A percentile compares a stretch with the other conserved stretches of the same genome.
These are phyloP conservation scores for Hypoxylon rubiginosum DNA, from an alignment of 2,329 filamentous ascomycete species.

Conservation along the genomic window DNA sequence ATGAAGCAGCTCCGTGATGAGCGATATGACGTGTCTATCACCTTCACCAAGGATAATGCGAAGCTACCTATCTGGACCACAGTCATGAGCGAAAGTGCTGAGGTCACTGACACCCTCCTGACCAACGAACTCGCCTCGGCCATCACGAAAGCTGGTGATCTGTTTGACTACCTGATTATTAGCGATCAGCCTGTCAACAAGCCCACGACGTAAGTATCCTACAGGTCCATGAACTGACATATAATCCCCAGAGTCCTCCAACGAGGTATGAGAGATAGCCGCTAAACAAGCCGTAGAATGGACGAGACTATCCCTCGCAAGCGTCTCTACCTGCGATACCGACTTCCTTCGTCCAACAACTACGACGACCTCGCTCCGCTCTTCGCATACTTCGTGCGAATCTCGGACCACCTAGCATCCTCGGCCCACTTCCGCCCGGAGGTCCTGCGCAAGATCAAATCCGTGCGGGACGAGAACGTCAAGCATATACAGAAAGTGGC, in stretches of 20 bases:
- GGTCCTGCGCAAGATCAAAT: slow-evolving; percentile 85
- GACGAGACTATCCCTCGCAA: slow-evolving; percentile 89
- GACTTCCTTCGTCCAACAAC: slow-evolving; percentile 73
- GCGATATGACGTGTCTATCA: slow-evolving; percentile 93
- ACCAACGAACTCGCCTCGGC: slow-evolving; percentile 89
- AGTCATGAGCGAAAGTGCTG: slow-evolving; percentile 96
- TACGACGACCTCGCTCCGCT: slow-evolving; percentile 78
- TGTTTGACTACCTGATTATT: slow-evolving; percentile 88
- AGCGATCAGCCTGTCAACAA: slow-evolving; percentile 91
- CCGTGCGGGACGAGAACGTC: slow-evolving; percentile 83
- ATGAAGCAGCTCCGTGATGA: slow-evolving; percentile 94
- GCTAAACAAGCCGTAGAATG: slow-evolving; percentile 65
- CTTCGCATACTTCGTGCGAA: slow-evolving; percentile 83
- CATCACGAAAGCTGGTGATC: slow-evolving; percentile 81
- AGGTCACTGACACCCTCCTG: slow-evolving; percentile 89
- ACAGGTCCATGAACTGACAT: background rate
- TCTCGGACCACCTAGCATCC: slow-evolving; percentile 85
- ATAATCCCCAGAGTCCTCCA: background rate
- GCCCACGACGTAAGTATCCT: slow-evolving; percentile 78
- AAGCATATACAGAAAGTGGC: slow-evolving; percentile 82
- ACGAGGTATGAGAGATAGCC: background rate
- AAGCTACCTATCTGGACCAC: slow-evolving; percentile 93
- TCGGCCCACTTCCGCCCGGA: slow-evolving; percentile 89
- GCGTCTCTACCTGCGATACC: slow-evolving; percentile 83
- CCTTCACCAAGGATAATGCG: slow-evolving; percentile 89